Conservation (phyloP, 495 filamentous ascomycete genomes). For the Daldinia vernicosa region DNA sequence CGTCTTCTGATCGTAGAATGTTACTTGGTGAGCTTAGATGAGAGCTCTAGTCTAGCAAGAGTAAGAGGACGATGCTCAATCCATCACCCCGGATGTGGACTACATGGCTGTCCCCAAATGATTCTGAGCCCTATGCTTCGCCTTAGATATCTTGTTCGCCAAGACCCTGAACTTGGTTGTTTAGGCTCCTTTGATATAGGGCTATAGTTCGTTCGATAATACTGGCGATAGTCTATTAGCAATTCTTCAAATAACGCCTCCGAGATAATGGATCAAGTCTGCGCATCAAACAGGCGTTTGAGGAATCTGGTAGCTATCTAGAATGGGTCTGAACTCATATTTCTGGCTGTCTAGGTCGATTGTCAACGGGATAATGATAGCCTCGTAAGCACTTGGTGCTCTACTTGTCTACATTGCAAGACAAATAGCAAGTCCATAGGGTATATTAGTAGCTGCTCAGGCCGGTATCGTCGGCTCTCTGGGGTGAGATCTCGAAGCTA, state of each 20-base stretch:
- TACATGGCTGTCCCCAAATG: background rate
- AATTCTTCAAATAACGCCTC: background rate
- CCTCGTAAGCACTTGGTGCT: background rate
- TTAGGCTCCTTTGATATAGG: background rate
- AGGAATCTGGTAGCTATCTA: background rate
- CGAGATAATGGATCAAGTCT: background rate
- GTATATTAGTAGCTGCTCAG: background rate
- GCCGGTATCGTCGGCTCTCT: background rate
- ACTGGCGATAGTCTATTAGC: background rate
- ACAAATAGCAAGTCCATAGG: background rate
- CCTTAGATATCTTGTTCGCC: background rate
- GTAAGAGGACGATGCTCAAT: background rate
- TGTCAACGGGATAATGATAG: background rate
- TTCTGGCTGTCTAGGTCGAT: background rate
- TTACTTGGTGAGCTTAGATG: slow-evolving; percentile 77
- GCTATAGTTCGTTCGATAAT: background rate
- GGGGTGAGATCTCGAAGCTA: background rate
- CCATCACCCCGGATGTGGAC: background rate
- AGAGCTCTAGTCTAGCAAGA: slow-evolving; percentile 16
- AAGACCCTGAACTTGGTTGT: background rate
- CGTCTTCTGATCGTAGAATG: slow-evolving; percentile 81
- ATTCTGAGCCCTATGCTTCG: background rate
- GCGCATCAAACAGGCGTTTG: background rate
- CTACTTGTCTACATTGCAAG: background rate
- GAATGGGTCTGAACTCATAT: background rate